Conservation (phyloP, 1,139 yeast species). For the Candida sp. region DNA sequence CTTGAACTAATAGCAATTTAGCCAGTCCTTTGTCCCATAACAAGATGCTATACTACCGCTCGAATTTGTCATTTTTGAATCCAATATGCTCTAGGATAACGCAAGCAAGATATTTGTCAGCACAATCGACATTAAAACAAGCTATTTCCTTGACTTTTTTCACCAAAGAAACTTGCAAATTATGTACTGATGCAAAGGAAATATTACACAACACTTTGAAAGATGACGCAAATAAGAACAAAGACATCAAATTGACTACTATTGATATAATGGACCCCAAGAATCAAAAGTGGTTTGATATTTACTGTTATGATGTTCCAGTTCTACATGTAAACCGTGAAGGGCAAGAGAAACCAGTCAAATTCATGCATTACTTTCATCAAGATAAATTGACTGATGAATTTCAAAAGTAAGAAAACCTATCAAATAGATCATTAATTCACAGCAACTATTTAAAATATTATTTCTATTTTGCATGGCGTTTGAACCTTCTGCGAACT, state of each 20-base stretch:
- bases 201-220: slow-evolving; percentile 43
- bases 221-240: slow-evolving; percentile 17
- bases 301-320: slow-evolving; percentile 87
- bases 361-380: slow-evolving; percentile 75
- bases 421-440: too few relatives aligned
- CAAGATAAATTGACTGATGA: slow-evolving; percentile 55
- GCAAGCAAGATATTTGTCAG: neutral
- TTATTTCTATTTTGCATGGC: neutral
- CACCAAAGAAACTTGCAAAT: slow-evolving; percentile 75
- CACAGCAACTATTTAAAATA: too few relatives aligned
- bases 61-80: neutral
- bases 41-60: neutral
- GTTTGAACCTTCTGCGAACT: neutral
- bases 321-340: slow-evolving; percentile 70
- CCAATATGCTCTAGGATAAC: neutral
- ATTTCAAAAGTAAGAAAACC: slow-evolving; percentile 18
- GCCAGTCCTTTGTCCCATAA: neutral
- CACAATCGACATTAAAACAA: neutral
- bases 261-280: slow-evolving; percentile 70
- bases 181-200: slow-evolving; percentile 70
- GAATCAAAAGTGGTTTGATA: slow-evolving; percentile 73
- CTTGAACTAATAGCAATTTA: neutral
- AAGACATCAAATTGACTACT: slow-evolving; percentile 34
- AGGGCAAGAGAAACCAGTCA: slow-evolving; percentile 44
- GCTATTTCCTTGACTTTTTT: slow-evolving; percentile 52